Conservation (phyloP, 352 stramenopile genomes). For the Pythium guiyangense region DNA sequence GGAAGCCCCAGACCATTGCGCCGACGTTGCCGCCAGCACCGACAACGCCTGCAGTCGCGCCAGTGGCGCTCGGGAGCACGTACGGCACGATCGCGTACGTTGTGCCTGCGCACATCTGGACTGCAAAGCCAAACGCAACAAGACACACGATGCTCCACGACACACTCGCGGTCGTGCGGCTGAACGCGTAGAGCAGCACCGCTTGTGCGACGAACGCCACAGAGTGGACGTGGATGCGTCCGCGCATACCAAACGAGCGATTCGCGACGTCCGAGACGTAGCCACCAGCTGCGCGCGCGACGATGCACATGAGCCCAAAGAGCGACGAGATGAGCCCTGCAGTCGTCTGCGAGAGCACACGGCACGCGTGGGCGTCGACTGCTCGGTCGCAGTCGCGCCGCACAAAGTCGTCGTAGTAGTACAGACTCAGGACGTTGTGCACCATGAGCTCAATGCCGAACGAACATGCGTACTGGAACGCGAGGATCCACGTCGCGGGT, state of each 20-base stretch:
- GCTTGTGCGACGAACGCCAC: conserved; percentile 71
- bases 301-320: conserved; percentile 93
- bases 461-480: conserved; percentile 89
- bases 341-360: conserved; percentile 30
- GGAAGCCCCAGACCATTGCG: conserved; percentile 31
- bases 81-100: conserved; percentile 64
- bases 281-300: conserved; percentile 86
- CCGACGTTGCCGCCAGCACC: conserved; percentile 37
- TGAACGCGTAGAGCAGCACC: conserved; percentile 82
- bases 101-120: conserved; percentile 59
- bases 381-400: conserved; percentile 37
- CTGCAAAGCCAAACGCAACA: conserved; percentile 84
- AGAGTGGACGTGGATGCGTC: conserved; percentile 78
- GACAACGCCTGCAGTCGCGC: conserved; percentile 30
- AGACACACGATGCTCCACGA: conserved; percentile 58
- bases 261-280: conserved; percentile 80
- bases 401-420: conserved; percentile 89
- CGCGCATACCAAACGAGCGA: conserved; percentile 75
- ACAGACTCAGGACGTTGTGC: conserved; percentile 90
- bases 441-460: conserved; percentile 94
- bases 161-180: conserved; percentile 31
- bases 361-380: conserved; percentile 20
- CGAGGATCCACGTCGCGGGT: conserved; percentile 89
- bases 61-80: conserved; percentile 35
- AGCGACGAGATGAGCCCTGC: conserved; percentile 86